Evolutionary conservation across 2,329 filamentous ascomycete genomes (phyloP), one percentile per base, ranked within the genome.

Genomic region (Epichloe coenophiala): DNA sequence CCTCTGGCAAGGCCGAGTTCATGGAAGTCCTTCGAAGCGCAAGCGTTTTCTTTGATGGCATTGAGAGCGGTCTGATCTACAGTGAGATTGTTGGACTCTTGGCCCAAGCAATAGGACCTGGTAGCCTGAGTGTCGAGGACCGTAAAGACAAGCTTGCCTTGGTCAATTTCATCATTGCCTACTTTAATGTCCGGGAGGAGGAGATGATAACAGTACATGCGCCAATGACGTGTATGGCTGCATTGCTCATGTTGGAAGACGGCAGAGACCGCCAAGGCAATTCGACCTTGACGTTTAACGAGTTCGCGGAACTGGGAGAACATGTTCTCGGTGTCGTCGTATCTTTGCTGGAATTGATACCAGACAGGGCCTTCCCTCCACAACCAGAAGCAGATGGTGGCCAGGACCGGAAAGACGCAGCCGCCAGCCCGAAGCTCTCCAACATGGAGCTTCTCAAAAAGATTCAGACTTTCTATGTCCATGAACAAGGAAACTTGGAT

Each of bases 31-130:
- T 97, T 57, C 82, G 88, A 57, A 97, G 91, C 63, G 93, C 91
- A 5, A 95, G 86, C 62, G 84, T 93, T 40, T 98, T 98, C 68
- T 98, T 98, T 58, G 93, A 98, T 63, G 91, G 91, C 5, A 91
- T 97, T 39, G 93, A 98, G 67, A 95, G 90, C 59, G 85, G 86
- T 7, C 73, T 97, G 19, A 95, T 98, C 44, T 98, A 94, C 73
- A 83, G 84, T 45, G 88, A 95, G 62, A 74, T 95, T 51, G 71
- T 88, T 51, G 72, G 79, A 12, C 74, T 93, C 41, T 71, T 93
- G 53, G 74, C 75, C 1, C 74, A 81, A 58, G 72, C 78, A n/a
- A 69, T 82, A 49, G 71, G 72, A 2, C 68, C 74, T 5, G 72
- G 71, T 21, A 68, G 62, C 37, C 49, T 70, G n/a, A 60, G 62